Evolutionary conservation across 2,329 filamentous ascomycete species (phyloP), one percentile per base, ranked within the genome.

Genomic region (Fusarium zealandicum): DNA sequence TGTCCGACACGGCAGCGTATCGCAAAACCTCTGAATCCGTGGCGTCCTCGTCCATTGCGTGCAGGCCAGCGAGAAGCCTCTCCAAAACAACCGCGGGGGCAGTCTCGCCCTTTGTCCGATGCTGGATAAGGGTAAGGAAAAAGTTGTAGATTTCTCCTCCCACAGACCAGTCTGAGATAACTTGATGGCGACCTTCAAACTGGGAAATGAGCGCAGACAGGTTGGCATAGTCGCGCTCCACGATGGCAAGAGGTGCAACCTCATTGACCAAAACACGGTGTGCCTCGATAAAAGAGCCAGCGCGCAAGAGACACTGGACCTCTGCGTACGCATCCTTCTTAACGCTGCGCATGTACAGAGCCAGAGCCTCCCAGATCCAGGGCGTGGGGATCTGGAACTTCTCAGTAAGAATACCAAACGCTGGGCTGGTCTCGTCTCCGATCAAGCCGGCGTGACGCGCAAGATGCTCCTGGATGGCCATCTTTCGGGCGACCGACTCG

Each of bases 341-440:
- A 39, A 87, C 85, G 52, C 87, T 87, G 57, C 90, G 89, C 74
- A 92, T 92, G 73, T 89, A 89, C 12, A 93, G 80, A 11, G 93
- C 93, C 69, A 93, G 90, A 14, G 95, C 91, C 54, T 91, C 85
- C 86, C 90, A 96, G 43, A 98, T 81, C 92, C 93, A 96, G 4
- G 82, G 73, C 1, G 81, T 74, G 1, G 93, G 92, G 35, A 98
- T 84, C 59, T 85, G 83, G 46, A 93, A 83, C 27, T 84, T 85
- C 37, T 82, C 76, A 0, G 82, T 82, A 17, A 95, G 77, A 12
- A 82, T 80, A 10, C 74, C 76, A 72, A 87, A 91, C 46, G 75
- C 80, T 13, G 75, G 70, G 57, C 82, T 80, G 8, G 80, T 77
- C 42, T 87, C 81, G 3, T 81, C 77, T 7, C 87, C 83, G 44